These are phyloP conservation scores for Aspergillus awamori DNA, from an alignment of 2,329 filamentous ascomycete species.

Conservation along the genomic window DNA sequence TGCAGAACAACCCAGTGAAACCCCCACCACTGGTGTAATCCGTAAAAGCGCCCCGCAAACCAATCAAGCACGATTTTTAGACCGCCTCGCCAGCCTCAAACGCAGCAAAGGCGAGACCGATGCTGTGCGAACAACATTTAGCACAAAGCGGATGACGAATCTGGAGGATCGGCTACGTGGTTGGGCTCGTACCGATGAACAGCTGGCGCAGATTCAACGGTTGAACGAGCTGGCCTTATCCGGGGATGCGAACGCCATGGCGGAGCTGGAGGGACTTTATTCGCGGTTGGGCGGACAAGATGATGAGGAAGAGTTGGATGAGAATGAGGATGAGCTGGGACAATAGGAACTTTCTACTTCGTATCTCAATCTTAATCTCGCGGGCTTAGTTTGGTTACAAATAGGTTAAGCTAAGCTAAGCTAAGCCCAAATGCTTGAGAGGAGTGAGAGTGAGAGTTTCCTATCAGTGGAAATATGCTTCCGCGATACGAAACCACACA, in stretches of 20 bases:
- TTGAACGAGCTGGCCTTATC: conserved; percentile 40
- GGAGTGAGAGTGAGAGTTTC: too few relatives aligned
- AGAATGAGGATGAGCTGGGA: not conserved
- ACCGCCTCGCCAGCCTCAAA: conserved; percentile 68
- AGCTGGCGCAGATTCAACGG: conserved; percentile 39
- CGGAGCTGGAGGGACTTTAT: conserved; percentile 42
- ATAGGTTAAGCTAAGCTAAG: too few relatives aligned
- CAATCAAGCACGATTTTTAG: conserved; percentile 61
- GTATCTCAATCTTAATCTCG: not conserved
- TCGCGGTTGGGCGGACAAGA: conserved; percentile 27
- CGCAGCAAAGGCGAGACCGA: conserved; percentile 66
- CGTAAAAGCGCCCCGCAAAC: conserved; percentile 28
- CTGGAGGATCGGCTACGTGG: conserved; percentile 37
- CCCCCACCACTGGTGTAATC: conserved; percentile 15
- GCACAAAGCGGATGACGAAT: conserved; percentile 40
- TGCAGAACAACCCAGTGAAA: conserved; percentile 5
- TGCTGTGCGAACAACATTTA: conserved; percentile 63
- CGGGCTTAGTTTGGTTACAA: too few relatives aligned
- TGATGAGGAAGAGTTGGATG: not conserved
- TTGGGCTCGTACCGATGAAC: conserved; percentile 44
- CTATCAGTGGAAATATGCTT: not conserved
- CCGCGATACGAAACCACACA: not conserved
- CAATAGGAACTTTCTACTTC: not conserved
- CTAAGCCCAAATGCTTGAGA: too few relatives aligned
- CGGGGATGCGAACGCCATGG: conserved; percentile 41